Base-by-base conservation (phyloP, 1,284 basidiomycete genomes). In the Sporisorium iseilematis-ciliati region DNA sequence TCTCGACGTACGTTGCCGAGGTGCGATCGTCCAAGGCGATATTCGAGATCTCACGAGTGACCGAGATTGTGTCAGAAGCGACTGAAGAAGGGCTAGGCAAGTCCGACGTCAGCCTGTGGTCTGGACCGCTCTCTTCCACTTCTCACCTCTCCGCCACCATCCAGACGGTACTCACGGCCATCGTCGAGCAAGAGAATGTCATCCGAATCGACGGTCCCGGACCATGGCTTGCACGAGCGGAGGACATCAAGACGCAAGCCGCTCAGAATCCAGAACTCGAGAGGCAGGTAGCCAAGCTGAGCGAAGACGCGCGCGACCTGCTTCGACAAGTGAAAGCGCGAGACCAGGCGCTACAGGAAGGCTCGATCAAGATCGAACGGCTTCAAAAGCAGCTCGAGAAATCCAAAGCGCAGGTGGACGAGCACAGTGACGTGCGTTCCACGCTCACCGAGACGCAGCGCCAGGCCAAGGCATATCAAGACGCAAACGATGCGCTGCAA, bases 241-340 rank as follows among this genome's bases (percentile, higher is more conserved):
- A 90, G n/a, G 90, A 93, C 77, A 91, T 99, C 87, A 93, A 94
- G 84, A 89, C 92, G 0, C 90, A 89, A 23, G 90, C 92, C 1
- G 91, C 93, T 0, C 89, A 93, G 86, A 97, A 97, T 80, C 89
- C 93, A 18, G 95, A 97, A 82, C 93, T 95, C 0, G 95, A 98
- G 84, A 89, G 91, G 51, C 93, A 93, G 85, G 90, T 95, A 10
- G 87, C 90, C 4, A 91, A 93, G 76, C 89, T 97, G 26, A 91
- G 91, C 68, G 95, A 97, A 69, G 94, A 98, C 85, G 90, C 95
- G 68, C 91, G 93, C 81, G 92, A 92, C 33, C 90, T 97, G 63
- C 89, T 91, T 31, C 91, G 94, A 29, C 93, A 90, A 60, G 89
- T 97, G 62, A 81, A 78, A 38, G 65, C 64, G 18, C 91, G 94